Conservation (phyloP, 768 basidiomycete genomes). For the Lactarius quietus region DNA sequence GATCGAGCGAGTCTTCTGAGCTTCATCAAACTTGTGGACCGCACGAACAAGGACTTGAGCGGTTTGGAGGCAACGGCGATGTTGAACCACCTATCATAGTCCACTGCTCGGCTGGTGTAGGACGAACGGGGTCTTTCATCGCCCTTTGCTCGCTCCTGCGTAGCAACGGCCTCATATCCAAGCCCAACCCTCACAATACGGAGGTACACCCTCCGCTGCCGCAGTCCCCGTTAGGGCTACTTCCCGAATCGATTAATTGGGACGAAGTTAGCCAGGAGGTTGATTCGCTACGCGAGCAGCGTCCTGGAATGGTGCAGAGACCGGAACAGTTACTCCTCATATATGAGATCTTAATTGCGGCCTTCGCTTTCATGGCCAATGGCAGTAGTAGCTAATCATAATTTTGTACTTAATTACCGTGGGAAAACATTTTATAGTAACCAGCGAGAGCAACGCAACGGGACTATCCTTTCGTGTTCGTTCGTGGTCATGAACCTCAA, state of each 20-base stretch:
- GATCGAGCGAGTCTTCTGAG: conserved; percentile 57
- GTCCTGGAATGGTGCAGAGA: conserved; percentile 78
- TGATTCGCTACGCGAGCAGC: conserved; percentile 75
- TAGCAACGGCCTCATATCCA: conserved; percentile 40
- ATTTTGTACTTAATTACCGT: not conserved
- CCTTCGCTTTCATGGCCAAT: conserved; percentile 2
- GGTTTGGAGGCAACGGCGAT: conserved; percentile 34
- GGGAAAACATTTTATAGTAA: not conserved
- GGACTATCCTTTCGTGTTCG: not conserved
- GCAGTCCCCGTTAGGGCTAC: conserved; percentile 54
- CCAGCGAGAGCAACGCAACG: not conserved
- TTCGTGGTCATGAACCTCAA: conserved; percentile 16
- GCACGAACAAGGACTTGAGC: conserved; percentile 48
- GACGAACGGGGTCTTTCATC: conserved; percentile 85
- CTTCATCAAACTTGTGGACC: conserved; percentile 64
- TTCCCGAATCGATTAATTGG: conserved; percentile 45
- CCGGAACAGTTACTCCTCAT: conserved; percentile 61
- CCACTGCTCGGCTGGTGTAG: conserved; percentile 85
- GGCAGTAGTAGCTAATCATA: not conserved
- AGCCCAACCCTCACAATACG: conserved; percentile 26
- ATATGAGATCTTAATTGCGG: conserved; percentile 50
- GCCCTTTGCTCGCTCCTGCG: conserved; percentile 77
- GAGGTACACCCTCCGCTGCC: conserved; percentile 36
- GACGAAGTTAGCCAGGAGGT: conserved; percentile 70
- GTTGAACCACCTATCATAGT: conserved; percentile 76